Percentiles rank a stretch among this genome's conserved stretches.
Evolutionary conservation across 2,329 filamentous ascomycete species (phyloP).

Genomic region (Amauroascus niger): DNA sequence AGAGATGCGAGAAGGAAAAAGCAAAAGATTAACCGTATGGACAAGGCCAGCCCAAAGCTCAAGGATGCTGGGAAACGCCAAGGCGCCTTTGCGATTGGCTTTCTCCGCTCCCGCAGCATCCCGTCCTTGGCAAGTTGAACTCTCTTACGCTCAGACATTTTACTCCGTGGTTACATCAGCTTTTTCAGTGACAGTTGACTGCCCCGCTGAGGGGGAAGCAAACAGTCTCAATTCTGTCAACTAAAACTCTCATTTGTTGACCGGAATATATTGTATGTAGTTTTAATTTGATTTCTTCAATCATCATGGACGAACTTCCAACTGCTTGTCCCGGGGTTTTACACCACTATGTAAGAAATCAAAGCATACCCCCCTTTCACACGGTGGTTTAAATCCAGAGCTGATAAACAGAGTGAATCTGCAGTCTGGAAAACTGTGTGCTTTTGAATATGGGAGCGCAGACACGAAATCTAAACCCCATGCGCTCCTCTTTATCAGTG

Average conservation of each 20-base stretch:
- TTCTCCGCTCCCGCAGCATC: no score
- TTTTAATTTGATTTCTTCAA: background rate
- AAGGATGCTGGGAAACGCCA: no score
- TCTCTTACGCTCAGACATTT: no score
- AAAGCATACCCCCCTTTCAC: background rate
- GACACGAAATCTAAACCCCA: slow-evolving; percentile 29
- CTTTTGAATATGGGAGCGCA: slow-evolving; percentile 33
- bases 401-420: background rate
- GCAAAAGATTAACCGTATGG: no score
- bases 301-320: background rate
- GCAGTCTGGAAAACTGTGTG: slow-evolving; percentile 32
- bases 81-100: no score
- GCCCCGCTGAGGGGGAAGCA: background rate
- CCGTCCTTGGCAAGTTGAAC: no score
- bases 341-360: slow-evolving; percentile 30
- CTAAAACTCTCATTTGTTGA: background rate
- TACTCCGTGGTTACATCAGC: no score
- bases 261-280: no score
- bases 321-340: slow-evolving; percentile 22
- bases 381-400: background rate
- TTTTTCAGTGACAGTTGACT: no score
- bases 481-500: slow-evolving; percentile 50
- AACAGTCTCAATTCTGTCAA: background rate
- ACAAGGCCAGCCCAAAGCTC: no score
- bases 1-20: no score